Base-by-base conservation (phyloP, 2,329 filamentous ascomycete species). In the Acrocalymma vagum region DNA sequence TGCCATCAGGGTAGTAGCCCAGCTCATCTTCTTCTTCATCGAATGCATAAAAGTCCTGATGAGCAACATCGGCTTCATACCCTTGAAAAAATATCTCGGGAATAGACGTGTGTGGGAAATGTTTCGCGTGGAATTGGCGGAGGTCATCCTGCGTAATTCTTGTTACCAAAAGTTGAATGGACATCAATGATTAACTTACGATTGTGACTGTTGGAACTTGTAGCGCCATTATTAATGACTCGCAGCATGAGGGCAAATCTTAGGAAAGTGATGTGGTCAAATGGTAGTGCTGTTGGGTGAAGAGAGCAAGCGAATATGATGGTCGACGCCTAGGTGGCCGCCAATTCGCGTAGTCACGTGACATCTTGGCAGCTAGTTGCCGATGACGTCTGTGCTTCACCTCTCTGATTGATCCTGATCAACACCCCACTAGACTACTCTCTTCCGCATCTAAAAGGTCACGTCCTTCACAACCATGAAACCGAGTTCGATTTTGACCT, bases 1-100 rank as follows among this genome's bases (percentile, higher is more conserved):
- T 83, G 3, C 93, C 92, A 62, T 97, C 92, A 1, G 81, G 71
- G 55, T 97, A 97, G 69, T 90, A 93, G 13, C 91, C 93, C 11
- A 96, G 75, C 1, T 74, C 83, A 60, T 89, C 87, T 17, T 85
- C 82, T 18, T 79, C 77, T 13, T 76, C 66, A 3, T 70, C 64
- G 16, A 51, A 44, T n/a, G 34, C 27, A 21, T 32, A 25, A 4
- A 37, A 23, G n/a, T 38, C 37, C 5, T 53, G 46, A 30, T 44
- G 67, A n/a, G 66, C 50, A 41, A 64, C 59, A 20, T 66, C 68
- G 14, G 63, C 55, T 18, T 60, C 51, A 6, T 41, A 31, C 7
- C 53, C 58, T 39, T 45, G 62, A 38, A 64, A 65, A 59, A 69
- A 61, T 45, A 44, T 46, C 29, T 48, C 60, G 1, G 71, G 72